These are phyloP conservation scores for Heliamphora pulchella DNA, from an alignment of 179 eudicot species.

Conservation along the genomic window DNA sequence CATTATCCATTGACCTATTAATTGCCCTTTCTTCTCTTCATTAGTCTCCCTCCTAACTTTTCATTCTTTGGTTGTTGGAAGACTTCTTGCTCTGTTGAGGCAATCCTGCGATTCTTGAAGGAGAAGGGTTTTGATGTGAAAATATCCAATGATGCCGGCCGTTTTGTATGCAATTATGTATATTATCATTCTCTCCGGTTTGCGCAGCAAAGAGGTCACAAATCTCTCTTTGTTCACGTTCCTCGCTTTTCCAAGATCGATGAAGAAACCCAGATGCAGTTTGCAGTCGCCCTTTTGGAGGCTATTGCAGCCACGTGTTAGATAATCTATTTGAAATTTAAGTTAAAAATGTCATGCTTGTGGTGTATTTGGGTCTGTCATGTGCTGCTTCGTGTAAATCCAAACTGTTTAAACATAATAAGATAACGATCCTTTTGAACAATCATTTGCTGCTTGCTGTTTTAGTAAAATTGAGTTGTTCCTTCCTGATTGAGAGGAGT, in stretches of 20 bases:
- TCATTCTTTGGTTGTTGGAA: conserved; percentile 20
- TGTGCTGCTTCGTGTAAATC: conserved; percentile 13
- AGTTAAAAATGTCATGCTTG: conserved; percentile 4
- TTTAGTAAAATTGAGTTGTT: conserved; percentile 1
- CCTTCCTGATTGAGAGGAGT: background rate
- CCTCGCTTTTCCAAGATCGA: conserved; percentile 60
- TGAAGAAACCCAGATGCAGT: conserved; percentile 63
- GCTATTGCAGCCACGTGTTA: conserved; percentile 52
- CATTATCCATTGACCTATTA: background rate
- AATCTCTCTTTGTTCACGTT: conserved; percentile 73
- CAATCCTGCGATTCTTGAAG: conserved; percentile 38
- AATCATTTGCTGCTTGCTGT: background rate
- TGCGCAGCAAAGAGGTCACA: conserved; percentile 53
- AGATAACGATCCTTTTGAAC: background rate
- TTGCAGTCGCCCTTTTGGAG: conserved; percentile 48
- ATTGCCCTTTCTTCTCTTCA: background rate
- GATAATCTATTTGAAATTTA: conserved; percentile 7
- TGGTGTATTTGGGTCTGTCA: background rate
- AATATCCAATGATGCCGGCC: conserved; percentile 64
- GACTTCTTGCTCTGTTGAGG: conserved; percentile 47
- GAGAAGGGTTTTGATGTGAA: conserved; percentile 45
- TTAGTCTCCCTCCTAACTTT: background rate
- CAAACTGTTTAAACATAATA: background rate
- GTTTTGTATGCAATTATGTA: conserved; percentile 74
- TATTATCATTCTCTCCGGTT: conserved; percentile 72